Percentiles rank a stretch among this genome's conserved stretches.
These are phyloP conservation scores for Discostella pseudostelligera DNA, from an alignment of 108 stramenopile genomes.

Conservation along the genomic window DNA sequence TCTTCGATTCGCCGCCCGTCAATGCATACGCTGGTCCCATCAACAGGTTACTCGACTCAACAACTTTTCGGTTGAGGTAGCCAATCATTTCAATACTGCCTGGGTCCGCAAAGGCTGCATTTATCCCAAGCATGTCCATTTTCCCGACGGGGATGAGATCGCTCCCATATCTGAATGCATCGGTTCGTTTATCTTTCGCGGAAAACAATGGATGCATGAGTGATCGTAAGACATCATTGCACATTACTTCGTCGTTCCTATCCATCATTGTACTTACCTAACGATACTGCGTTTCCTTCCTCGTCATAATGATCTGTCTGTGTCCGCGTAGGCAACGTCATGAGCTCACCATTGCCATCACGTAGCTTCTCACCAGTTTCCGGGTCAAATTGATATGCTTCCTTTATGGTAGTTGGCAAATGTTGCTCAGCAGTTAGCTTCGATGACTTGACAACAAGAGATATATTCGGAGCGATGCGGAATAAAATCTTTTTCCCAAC, in stretches of 20 bases:
- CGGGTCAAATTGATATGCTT: conserved; percentile 51
- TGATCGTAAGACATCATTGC: not conserved
- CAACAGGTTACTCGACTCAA: conserved; percentile 40
- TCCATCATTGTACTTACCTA: not conserved
- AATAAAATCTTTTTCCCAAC: conserved; percentile 55
- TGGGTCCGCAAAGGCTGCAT: conserved; percentile 34
- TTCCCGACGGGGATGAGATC: conserved; percentile 73
- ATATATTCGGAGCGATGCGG: conserved; percentile 65
- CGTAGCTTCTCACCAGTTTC: conserved; percentile 25
- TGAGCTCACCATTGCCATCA: conserved; percentile 50
- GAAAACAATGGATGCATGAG: not conserved
- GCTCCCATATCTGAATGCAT: conserved; percentile 68
- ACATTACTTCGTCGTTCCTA: too few species aligned
- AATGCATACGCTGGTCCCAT: conserved; percentile 72
- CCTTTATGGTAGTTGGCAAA: conserved; percentile 46
- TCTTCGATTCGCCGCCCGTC: conserved; percentile 59
- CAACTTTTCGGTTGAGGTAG: conserved; percentile 43
- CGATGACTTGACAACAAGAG: conserved; percentile 49
- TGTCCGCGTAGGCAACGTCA: conserved; percentile 43
- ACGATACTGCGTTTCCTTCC: conserved; percentile 40
- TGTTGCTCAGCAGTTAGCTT: conserved; percentile 40
- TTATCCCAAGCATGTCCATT: conserved; percentile 72
- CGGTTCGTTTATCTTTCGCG: conserved; percentile 28
- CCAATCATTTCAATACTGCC: conserved; percentile 69
- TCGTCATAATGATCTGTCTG: conserved; percentile 50